Conservation (phyloP, 768 basidiomycete genomes). For the Pleurotus eryngii region DNA sequence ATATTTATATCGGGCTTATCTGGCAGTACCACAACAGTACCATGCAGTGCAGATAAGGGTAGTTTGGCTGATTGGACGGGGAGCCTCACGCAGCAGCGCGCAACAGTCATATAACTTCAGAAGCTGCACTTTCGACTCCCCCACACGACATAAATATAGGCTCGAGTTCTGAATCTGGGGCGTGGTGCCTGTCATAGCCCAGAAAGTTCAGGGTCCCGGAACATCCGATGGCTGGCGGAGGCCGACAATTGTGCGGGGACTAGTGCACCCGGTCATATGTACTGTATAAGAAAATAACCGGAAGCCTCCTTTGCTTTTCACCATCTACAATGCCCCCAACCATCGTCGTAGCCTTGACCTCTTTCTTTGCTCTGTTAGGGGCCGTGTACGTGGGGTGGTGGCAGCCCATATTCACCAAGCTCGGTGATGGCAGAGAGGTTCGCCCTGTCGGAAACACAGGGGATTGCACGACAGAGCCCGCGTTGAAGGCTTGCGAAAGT, state of each 20-base stretch:
- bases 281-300: not conserved
- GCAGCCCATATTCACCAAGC: constrained; percentile 36
- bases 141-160: not conserved
- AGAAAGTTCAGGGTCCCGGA: too few species aligned
- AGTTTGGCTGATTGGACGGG: not conserved
- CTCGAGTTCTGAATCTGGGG: not conserved
- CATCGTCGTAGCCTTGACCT: not conserved
- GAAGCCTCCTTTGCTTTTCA: not conserved
- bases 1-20: not conserved
- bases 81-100: too few species aligned
- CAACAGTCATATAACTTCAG: too few species aligned
- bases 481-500: constrained; percentile 72
- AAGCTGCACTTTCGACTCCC: too few species aligned
- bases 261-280: not conserved
- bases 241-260: too few species aligned
- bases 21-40: not conserved
- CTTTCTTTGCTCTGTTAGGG: constrained; percentile 30
- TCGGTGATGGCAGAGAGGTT: constrained; percentile 45
- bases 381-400: constrained; percentile 47
- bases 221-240: too few species aligned
- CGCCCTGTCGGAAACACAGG: constrained; percentile 41
- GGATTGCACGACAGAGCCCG: constrained; percentile 43
- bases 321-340: constrained; percentile 5
- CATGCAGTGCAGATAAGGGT: not conserved
- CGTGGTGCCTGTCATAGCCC: too few species aligned